Evolutionary conservation across 805 yeast species (phyloP).

Genomic region (Pichia scutulata): DNA sequence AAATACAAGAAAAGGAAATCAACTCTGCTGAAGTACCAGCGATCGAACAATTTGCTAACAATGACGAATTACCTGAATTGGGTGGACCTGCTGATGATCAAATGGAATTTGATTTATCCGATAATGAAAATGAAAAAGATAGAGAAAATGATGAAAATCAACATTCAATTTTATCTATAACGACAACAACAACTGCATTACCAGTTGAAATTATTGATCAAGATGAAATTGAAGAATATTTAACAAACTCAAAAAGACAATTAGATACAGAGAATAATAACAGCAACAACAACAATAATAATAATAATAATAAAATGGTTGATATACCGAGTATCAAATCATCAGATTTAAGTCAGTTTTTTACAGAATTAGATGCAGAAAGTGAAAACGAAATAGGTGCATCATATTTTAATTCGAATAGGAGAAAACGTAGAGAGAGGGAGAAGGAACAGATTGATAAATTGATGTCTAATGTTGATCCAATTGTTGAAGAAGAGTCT

Average conservation of each 20-base stretch:
- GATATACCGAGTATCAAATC: slow-evolving; percentile 12
- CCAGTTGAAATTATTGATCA: slow-evolving; percentile 19
- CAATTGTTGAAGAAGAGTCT: slow-evolving; percentile 4
- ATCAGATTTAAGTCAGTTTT: slow-evolving; percentile 11
- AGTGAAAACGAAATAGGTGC: slow-evolving; percentile 13
- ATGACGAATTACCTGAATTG: background rate
- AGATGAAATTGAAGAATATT: slow-evolving; percentile 20
- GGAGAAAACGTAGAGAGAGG: slow-evolving; percentile 3
- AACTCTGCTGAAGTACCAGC: background rate
- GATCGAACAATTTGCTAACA: background rate
- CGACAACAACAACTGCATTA: slow-evolving; percentile 6
- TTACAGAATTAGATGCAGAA: slow-evolving; percentile 18
- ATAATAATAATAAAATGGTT: background rate
- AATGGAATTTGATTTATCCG: background rate
- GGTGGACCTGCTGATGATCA: background rate
- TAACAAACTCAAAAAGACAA: slow-evolving; percentile 2
- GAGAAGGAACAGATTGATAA: background rate
- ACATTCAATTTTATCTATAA: background rate
- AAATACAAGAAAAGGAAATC: background rate
- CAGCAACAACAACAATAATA: background rate
- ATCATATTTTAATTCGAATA: slow-evolving; percentile 5
- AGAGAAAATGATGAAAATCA: background rate
- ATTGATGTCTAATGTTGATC: background rate
- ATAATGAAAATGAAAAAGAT: background rate
- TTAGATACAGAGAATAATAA: background rate